phyloP scores from a whole-genome alignment of 139 green algal species.

The Chlamydomonas incerta region DNA sequence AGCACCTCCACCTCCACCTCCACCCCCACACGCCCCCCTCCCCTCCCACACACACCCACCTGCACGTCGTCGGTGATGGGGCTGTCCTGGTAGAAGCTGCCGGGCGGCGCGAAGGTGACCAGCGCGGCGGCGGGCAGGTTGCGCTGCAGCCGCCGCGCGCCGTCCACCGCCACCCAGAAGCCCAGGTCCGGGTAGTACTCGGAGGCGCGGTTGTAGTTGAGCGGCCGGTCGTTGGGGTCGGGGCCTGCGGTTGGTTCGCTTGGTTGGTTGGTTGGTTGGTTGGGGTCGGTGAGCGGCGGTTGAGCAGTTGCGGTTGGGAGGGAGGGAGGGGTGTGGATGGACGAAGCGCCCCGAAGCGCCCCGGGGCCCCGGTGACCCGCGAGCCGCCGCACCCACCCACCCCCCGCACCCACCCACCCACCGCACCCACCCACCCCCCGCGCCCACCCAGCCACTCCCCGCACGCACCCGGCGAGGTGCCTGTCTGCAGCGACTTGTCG shows the following conservation, averaged over 20 bases:
- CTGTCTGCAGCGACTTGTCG: conserved; percentile 27
- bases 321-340: neutral
- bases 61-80: conserved; percentile 53
- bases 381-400: no score
- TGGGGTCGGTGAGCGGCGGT: neutral
- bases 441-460: neutral
- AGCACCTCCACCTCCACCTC: no score
- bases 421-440: no score
- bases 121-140: conserved; percentile 64
- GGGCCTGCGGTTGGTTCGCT: conserved; percentile 24
- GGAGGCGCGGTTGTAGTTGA: conserved; percentile 61
- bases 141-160: conserved; percentile 54
- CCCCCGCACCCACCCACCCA: no score
- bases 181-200: conserved; percentile 68
- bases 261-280: no score
- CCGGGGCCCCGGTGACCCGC: no score
- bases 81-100: conserved; percentile 67
- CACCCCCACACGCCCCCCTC: no score
- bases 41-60: neutral
- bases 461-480: neutral
- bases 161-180: conserved; percentile 73
- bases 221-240: conserved; percentile 18
- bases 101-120: conserved; percentile 67
- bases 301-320: neutral
- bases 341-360: no score